A percentile compares a stretch with the other conserved stretches of the same genome.
Conservation (phyloP, 1,284 basidiomycete species). For the Cutaneotrichosporon sp. region DNA sequence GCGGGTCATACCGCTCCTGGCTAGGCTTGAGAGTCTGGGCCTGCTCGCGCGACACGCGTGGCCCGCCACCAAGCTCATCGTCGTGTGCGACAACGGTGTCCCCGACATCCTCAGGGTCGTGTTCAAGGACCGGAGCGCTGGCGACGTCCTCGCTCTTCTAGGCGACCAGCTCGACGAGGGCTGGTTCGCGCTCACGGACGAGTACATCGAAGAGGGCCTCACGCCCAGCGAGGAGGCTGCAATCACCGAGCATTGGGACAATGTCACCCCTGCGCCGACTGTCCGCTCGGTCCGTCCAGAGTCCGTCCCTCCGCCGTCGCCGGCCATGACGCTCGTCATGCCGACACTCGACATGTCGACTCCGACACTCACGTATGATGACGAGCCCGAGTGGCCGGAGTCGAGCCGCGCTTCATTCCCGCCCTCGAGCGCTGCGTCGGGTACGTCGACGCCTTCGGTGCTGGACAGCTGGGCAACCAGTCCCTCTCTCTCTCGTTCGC, state of each 20-base stretch:
- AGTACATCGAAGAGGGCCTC: neutral
- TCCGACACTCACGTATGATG: neutral
- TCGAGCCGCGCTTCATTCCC: neutral
- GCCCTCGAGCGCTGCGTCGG: neutral
- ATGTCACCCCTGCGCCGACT: neutral
- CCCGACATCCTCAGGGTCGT: constrained; percentile 34
- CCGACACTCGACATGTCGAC: constrained; percentile 28
- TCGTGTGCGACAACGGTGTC: constrained; percentile 18
- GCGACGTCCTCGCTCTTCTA: constrained; percentile 29
- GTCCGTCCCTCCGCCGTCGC: neutral
- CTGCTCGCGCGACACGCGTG: constrained; percentile 14
- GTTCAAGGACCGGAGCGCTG: constrained; percentile 27
- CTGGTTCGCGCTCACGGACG: constrained; percentile 26
- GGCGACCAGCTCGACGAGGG: constrained; percentile 27
- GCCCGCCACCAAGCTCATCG: constrained; percentile 7
- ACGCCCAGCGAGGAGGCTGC: constrained; percentile 18
- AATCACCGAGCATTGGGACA: constrained; percentile 24
- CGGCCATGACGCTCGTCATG: constrained; percentile 24
- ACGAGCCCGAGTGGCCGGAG: neutral
- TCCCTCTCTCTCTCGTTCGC: neutral
- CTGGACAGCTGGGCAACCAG: constrained; percentile 8
- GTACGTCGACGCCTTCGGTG: neutral
- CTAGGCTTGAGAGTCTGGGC: constrained; percentile 33
- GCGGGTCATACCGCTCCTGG: constrained; percentile 32
- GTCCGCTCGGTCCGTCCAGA: neutral